These are phyloP conservation scores for Athelia psychrophila DNA, from an alignment of 1,284 basidiomycete species.

Conservation along the genomic window DNA sequence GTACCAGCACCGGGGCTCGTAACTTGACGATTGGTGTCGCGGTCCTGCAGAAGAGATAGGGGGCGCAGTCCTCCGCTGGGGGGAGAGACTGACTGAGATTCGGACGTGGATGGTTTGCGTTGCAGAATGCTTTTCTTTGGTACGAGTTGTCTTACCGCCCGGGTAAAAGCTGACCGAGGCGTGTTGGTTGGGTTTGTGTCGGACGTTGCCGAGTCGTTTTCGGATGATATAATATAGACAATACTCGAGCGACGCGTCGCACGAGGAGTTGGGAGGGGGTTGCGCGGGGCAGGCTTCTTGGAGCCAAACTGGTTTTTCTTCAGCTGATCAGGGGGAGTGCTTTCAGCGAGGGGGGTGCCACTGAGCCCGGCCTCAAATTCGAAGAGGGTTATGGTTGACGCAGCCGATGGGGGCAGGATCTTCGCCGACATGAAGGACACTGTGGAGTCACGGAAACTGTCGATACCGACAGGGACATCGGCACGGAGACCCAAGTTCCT, in stretches of 20 bases:
- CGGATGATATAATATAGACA: constrained; percentile 59
- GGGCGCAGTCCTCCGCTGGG: constrained; percentile 50
- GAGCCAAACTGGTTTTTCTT: constrained; percentile 27
- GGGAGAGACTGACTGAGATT: constrained; percentile 32
- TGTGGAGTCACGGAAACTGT: constrained; percentile 51
- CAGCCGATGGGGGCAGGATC: constrained; percentile 45
- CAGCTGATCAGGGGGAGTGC: constrained; percentile 55
- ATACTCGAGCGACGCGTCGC: constrained; percentile 50
- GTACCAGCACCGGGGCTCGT: constrained; percentile 25
- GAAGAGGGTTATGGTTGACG: constrained; percentile 58
- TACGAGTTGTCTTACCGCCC: constrained; percentile 48
- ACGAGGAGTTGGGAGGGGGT: constrained; percentile 20
- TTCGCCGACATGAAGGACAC: constrained; percentile 36
- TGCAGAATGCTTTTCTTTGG: constrained; percentile 46
- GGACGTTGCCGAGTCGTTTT: constrained; percentile 21
- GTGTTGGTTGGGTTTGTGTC: constrained; percentile 11
- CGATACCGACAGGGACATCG: constrained; percentile 45
- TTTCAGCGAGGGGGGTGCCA: constrained; percentile 57
- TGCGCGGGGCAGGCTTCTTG: constrained; percentile 28
- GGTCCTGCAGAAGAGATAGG: constrained; percentile 62
- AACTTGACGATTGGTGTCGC: constrained; percentile 36
- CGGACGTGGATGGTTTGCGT: constrained; percentile 30
- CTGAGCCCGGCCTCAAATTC: constrained; percentile 33
- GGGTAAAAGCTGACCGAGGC: constrained; percentile 47
- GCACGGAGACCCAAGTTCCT: constrained; percentile 44